Base-by-base conservation (phyloP, 148 eudicot species). In the Rhododendron henanense region DNA sequence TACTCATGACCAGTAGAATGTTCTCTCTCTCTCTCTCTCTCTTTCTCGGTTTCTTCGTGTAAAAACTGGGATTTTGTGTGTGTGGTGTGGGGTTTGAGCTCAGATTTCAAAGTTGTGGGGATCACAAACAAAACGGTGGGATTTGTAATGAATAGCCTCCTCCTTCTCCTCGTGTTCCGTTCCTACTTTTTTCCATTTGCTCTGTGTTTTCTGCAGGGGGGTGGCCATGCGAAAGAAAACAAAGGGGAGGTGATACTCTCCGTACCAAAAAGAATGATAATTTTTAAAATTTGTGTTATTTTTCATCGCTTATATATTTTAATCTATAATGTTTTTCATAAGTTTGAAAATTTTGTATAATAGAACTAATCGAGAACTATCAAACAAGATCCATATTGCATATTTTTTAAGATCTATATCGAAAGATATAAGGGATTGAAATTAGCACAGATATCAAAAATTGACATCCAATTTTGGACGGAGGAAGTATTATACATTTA, bases 1-100 rank as follows among this genome's bases (percentile, higher is more conserved):
- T 84, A 73, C 91, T 89, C 90, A 88, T 91, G 15, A 13, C 76
- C 5, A 69, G 37, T 28, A 4, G 19, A 33, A 31, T 10, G 31
- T 65, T 61, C 2, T 61, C 5, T 10, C 3, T 0, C 14, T 19
- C 37, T 1, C 23, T 5, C 8, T 19, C 78, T 69, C 61, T 71
- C 65, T 48, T 25, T 69, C 18, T 31, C 0, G 63, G 18, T 57
- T 57, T 53, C 16, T 51, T 53, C 4, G 4, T 18, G 63, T 9
- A 14, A 23, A 31, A 39, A 25, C 67, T n/a, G 63, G 87, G 87
- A 28, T 10, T 35, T 65, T 37, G 28, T 75, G 13, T 25, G 69
- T 5, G 71, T n/a, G 71, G 80, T 5, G 71, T n/a, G 71, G 80
- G 78, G 48, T 21, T 48, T 47, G 23, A 81, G 85, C 88, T 82